These are phyloP conservation scores for Dentipellis fragilis DNA, from an alignment of 768 basidiomycete genomes.

Conservation along the genomic window DNA sequence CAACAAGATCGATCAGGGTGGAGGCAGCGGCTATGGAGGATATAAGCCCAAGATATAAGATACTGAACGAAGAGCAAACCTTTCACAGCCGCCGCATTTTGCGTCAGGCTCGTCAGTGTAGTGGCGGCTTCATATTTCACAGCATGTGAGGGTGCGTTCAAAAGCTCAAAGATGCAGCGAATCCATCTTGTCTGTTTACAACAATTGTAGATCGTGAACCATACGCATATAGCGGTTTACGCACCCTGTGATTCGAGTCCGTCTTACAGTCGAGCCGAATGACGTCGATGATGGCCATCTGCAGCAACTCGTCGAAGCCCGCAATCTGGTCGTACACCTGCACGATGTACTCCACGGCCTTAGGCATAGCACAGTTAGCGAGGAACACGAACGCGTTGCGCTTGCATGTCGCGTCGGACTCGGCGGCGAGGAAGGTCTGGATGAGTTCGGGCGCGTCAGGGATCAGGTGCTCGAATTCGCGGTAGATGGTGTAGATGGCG, in stretches of 20 bases:
- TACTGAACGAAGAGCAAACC: slow-evolving; percentile 32
- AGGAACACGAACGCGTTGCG: slow-evolving; percentile 97
- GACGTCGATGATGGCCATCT: slow-evolving; percentile 93
- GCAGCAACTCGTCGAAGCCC: slow-evolving; percentile 81
- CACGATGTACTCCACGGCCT: slow-evolving; percentile 86
- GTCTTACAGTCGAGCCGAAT: slow-evolving; percentile 82
- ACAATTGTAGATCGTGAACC: not conserved
- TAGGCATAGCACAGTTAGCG: slow-evolving; percentile 74
- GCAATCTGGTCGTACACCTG: slow-evolving; percentile 78
- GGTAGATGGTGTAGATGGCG: slow-evolving; percentile 89
- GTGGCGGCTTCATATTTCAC: slow-evolving; percentile 98
- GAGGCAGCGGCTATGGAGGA: slow-evolving; percentile 65
- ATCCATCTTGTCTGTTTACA: slow-evolving; percentile 76
- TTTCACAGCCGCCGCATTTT: slow-evolving; percentile 94
- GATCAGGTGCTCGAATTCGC: slow-evolving; percentile 88
- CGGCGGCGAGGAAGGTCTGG: slow-evolving; percentile 91
- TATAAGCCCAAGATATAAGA: too few relatives aligned
- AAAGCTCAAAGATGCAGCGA: slow-evolving; percentile 83
- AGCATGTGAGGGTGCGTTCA: slow-evolving; percentile 82
- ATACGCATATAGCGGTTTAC: slow-evolving; percentile 18
- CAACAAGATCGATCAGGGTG: slow-evolving; percentile 77
- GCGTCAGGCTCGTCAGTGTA: slow-evolving; percentile 86
- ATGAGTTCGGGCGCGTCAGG: slow-evolving; percentile 95
- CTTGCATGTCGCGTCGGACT: slow-evolving; percentile 93
- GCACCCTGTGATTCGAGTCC: slow-evolving; percentile 74